These are phyloP conservation scores for Aspergillus cavernicola DNA, from an alignment of 495 filamentous ascomycete genomes.

Conservation along the genomic window DNA sequence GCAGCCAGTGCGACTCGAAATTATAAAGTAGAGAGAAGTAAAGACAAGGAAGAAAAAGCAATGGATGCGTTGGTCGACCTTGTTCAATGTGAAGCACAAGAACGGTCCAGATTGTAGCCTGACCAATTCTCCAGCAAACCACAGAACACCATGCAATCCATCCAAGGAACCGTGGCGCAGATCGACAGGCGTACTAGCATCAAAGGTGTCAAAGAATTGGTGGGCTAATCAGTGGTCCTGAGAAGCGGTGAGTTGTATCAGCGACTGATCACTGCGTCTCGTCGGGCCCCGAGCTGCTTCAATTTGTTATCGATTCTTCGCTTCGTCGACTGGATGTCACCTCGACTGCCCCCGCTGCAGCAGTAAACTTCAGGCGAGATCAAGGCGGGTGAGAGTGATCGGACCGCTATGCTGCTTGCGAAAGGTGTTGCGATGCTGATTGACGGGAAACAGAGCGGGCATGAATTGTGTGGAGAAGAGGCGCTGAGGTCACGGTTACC, in stretches of 20 bases:
- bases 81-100: background rate
- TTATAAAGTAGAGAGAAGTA: constrained; percentile 19
- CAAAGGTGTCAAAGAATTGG: constrained; percentile 9
- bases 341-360: background rate
- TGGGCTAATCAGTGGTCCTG: constrained; percentile 15
- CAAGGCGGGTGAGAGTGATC: background rate
- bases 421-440: background rate
- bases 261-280: background rate
- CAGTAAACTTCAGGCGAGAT: background rate
- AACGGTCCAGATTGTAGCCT: constrained; percentile 11
- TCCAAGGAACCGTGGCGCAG: constrained; percentile 11
- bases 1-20: constrained; percentile 3
- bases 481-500: constrained; percentile 8
- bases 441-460: background rate
- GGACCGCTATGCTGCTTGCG: background rate
- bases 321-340: too few relatives aligned
- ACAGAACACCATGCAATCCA: constrained; percentile 11
- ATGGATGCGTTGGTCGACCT: background rate
- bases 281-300: background rate
- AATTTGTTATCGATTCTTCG: background rate
- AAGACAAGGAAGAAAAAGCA: background rate
- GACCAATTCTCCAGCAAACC: constrained; percentile 9
- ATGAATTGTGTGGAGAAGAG: background rate
- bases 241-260: constrained; percentile 16
- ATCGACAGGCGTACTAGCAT: constrained; percentile 10